phyloP scores from a whole-genome alignment of 1,284 basidiomycete species.

The Heterobasidion annosum region DNA sequence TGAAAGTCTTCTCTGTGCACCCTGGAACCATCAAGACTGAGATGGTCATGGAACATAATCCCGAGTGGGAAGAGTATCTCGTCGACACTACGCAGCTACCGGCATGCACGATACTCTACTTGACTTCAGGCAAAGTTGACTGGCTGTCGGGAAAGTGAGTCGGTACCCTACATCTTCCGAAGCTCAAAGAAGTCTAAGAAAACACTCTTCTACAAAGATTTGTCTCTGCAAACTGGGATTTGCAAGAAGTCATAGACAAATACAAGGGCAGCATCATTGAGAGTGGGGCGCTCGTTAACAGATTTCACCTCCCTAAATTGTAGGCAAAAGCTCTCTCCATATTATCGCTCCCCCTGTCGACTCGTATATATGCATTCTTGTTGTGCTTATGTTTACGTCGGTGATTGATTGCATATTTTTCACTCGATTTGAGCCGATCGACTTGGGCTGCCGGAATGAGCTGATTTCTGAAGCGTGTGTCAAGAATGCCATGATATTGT shows the following conservation, averaged over 20 bases:
- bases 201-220: neutral
- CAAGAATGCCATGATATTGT: no score
- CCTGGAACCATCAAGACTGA: conserved; percentile 8
- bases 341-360: no score
- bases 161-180: neutral
- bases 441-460: no score
- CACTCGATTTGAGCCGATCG: no score
- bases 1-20: conserved; percentile 8
- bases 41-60: neutral
- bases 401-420: no score
- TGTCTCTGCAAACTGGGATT: conserved; percentile 7
- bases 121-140: conserved; percentile 7
- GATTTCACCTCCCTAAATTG: neutral
- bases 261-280: conserved; percentile 6
- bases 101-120: conserved; percentile 4
- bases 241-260: conserved; percentile 5
- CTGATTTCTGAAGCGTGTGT: no score
- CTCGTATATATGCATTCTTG: no score
- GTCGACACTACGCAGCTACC: conserved; percentile 2
- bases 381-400: no score
- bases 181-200: neutral
- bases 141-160: conserved; percentile 7
- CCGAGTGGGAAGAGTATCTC: neutral
- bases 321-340: neutral
- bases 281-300: conserved; percentile 3